Evolutionary conservation across 306 rosid genomes (phyloP), one percentile per base, ranked within the genome.

Genomic region (Begonia peltatifolia): DNA sequence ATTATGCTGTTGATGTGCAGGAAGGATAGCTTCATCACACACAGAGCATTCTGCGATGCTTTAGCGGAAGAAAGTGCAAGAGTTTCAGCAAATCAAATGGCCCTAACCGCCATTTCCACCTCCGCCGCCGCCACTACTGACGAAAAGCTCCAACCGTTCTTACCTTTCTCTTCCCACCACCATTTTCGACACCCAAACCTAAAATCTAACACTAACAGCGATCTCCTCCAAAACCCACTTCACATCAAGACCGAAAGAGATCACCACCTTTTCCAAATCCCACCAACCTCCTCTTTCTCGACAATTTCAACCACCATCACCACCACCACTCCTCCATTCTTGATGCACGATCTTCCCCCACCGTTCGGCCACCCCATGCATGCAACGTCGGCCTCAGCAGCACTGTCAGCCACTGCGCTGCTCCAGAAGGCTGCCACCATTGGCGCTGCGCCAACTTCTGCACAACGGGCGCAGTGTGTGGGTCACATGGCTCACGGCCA

Each of bases 11-110:
- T 30, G 38, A 30, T 30, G 1, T 7, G 25, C 76, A 92, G 99
- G 93, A 92, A 92, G 71, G 99, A 92, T 71, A 83, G 96, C 76
- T 86, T 92, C 83, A 71, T 92, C 57, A 92, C 95, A 38, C 99
- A 92, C 46, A 75, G 99, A 73, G 99, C 99, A 44, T 92, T 86
- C 53, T 92, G 99, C 55, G 95, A 90, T 70, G 96, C 96, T 23
- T 64, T 90, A 60, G 99, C 99, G 9, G 88, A 90, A 75, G 99
- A 90, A 63, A 90, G 84, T 72, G 94, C 93, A 47, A 76, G 93
- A 68, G 23, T 86, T 17, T 62, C 78, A 1, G 84, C 79, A 63
- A 75, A 68, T 67, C 89, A 78, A 14, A 18, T 75, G 54, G 51
- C 67, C n/a, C 14, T 52, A 13, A 10, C 56, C 2, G n/a, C 56